Conservation (phyloP, 2,329 filamentous ascomycete species). For the Orbilia oligospora region DNA sequence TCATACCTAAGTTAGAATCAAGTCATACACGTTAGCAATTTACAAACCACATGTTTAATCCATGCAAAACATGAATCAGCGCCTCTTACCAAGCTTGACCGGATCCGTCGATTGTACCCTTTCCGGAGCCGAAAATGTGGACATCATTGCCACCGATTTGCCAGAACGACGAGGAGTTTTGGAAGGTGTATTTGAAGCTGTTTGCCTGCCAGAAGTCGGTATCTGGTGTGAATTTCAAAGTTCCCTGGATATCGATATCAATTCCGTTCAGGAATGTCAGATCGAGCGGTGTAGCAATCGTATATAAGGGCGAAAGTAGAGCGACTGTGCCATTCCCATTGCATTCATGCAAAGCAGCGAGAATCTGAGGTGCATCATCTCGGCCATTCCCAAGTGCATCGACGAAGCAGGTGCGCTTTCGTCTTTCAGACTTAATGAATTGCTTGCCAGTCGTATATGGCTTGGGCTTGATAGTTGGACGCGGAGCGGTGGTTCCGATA, state of each 20-base stretch:
- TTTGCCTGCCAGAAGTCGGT: constrained; percentile 78
- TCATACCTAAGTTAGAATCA: constrained; percentile 70
- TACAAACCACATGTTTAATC: not conserved
- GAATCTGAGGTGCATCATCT: constrained; percentile 71
- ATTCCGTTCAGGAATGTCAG: constrained; percentile 76
- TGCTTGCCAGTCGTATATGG: constrained; percentile 55
- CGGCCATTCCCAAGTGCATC: constrained; percentile 47
- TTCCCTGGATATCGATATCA: constrained; percentile 72
- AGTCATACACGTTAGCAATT: not conserved
- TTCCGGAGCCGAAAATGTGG: constrained; percentile 75
- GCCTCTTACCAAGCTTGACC: constrained; percentile 72
- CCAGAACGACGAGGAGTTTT: constrained; percentile 78
- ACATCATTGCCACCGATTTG: constrained; percentile 77
- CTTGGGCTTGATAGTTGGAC: constrained; percentile 45
- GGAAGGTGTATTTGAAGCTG: constrained; percentile 76
- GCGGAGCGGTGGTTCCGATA: constrained; percentile 44
- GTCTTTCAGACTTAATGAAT: constrained; percentile 50
- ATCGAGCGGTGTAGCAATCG: constrained; percentile 76
- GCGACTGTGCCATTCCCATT: constrained; percentile 76
- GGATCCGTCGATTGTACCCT: constrained; percentile 75
- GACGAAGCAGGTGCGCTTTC: constrained; percentile 54
- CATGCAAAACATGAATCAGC: not conserved
- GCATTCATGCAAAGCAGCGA: constrained; percentile 73
- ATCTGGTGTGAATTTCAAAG: constrained; percentile 73
- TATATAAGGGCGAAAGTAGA: constrained; percentile 73